A percentile compares a stretch with the other conserved stretches of the same genome.
These are phyloP conservation scores for Alnus glutinosa DNA, from an alignment of 306 rosid species.

Conservation along the genomic window DNA sequence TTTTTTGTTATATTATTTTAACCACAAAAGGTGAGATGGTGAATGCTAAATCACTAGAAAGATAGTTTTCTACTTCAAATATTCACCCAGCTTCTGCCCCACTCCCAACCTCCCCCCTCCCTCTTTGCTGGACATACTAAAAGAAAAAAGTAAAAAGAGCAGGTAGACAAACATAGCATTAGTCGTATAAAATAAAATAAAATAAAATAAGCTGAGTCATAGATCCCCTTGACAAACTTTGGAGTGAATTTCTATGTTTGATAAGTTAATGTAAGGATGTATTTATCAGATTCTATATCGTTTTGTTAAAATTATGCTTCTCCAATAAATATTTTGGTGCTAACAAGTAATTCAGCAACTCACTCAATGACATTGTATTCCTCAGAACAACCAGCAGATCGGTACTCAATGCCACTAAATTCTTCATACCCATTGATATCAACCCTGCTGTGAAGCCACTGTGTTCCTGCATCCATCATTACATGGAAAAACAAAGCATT, in stretches of 20 bases:
- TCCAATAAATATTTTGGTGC: slow-evolving; percentile 1
- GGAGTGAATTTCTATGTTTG: not conserved
- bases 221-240: not conserved
- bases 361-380: slow-evolving; percentile 75
- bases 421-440: slow-evolving; percentile 87
- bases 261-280: slow-evolving; percentile 6
- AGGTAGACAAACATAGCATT: not conserved
- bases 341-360: slow-evolving; percentile 30
- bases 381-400: slow-evolving; percentile 93
- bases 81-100: not conserved
- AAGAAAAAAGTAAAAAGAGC: not conserved
- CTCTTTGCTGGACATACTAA: not conserved
- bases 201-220: not conserved
- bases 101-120: not conserved
- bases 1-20: not conserved
- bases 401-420: slow-evolving; percentile 83
- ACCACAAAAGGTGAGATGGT: not conserved
- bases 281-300: not conserved
- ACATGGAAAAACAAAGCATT: slow-evolving; percentile 9
- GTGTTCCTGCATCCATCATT: slow-evolving; percentile 54
- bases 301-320: slow-evolving; percentile 6
- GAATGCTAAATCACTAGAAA: not conserved
- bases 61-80: not conserved
- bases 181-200: not conserved
- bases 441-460: slow-evolving; percentile 89